Conservation (phyloP, 2,329 filamentous ascomycete species). For the Calonectria pseudoturangicola region DNA sequence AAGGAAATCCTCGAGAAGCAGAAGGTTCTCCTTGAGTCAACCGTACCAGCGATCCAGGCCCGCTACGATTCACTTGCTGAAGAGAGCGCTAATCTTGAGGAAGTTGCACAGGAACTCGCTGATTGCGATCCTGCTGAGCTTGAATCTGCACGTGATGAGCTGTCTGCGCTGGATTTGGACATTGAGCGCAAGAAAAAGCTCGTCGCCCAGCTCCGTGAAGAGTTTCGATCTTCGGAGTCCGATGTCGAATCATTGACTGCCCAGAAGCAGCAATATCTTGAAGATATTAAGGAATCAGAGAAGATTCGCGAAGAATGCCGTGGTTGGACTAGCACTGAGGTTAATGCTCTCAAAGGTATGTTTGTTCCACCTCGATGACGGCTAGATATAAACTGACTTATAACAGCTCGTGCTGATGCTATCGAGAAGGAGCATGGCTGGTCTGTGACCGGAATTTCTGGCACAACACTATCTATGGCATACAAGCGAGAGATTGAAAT, state of each 20-base stretch:
- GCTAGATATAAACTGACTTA: neutral
- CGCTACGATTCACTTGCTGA: conserved; percentile 76
- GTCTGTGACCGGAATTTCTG: conserved; percentile 80
- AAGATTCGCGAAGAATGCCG: conserved; percentile 90
- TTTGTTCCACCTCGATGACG: neutral
- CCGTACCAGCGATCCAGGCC: conserved; percentile 79
- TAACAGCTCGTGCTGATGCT: conserved; percentile 76
- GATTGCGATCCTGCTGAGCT: conserved; percentile 89
- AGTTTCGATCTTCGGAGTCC: conserved; percentile 80
- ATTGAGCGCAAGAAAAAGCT: conserved; percentile 81
- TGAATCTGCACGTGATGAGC: conserved; percentile 80
- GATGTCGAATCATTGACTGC: conserved; percentile 77
- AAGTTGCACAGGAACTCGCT: conserved; percentile 83
- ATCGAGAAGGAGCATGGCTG: conserved; percentile 82
- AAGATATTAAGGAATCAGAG: conserved; percentile 89
- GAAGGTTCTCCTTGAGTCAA: conserved; percentile 79
- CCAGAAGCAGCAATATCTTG: conserved; percentile 80
- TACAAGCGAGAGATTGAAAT: conserved; percentile 84
- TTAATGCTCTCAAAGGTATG: conserved; percentile 84
- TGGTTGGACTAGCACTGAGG: conserved; percentile 90
- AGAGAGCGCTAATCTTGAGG: conserved; percentile 81
- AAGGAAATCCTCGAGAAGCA: conserved; percentile 79
- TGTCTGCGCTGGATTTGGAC: conserved; percentile 79
- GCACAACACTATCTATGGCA: conserved; percentile 81
- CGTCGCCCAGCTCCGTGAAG: conserved; percentile 79